Evolutionary conservation across 225 moss, liverwort and hornwort genomes (phyloP), one percentile per base, ranked within the genome.

Genomic region (Asterella californica): DNA sequence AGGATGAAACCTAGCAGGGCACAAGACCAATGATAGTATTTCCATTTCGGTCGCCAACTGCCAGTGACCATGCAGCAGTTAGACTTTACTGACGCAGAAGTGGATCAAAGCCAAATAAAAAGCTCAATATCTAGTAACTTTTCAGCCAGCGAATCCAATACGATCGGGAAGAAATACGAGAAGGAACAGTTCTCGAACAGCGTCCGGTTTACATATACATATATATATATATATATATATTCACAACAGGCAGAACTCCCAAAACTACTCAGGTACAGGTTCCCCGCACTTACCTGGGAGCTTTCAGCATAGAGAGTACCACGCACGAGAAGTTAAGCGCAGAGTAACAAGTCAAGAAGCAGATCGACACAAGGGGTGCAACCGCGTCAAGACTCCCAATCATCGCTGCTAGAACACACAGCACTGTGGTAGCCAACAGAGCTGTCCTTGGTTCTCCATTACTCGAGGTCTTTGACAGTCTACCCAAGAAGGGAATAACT

Each of bases 21-120:
- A 62, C 89, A 83, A 71, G 84, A 88, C 93, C 94, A 94, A 77
- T 97, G 97, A 84, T 93, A 97, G 53, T 89, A 93, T 79, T 82
- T 93, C 97, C 97, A 97, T 73, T 91, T 97, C 5, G 97, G 97
- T 78, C 97, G 90, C 97, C 97, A 97, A 82, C 97, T 97, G 90
- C 70, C 30, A 45, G n/a, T 15, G 55, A 22, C 22, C 55, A 38
- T 38, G 8, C 15, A 11, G 46, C 10, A 32, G 9, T 76, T 76
- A 76, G 76, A 76, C 5, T 6, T 10, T 18, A 46, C 29, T 64
- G 32, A 53, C 33, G 19, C 52, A 50, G 4, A 53, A 17, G 33
- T 33, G 17, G 74, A 74, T 54, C 29, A 74, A 49, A 52, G 30
- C 9, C 32, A 33, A 32, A n/a, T n/a, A n/a, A 32, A 74, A 52